These are phyloP conservation scores for Pythium vanterpoolii DNA, from an alignment of 352 stramenopile species.

Conservation along the genomic window DNA sequence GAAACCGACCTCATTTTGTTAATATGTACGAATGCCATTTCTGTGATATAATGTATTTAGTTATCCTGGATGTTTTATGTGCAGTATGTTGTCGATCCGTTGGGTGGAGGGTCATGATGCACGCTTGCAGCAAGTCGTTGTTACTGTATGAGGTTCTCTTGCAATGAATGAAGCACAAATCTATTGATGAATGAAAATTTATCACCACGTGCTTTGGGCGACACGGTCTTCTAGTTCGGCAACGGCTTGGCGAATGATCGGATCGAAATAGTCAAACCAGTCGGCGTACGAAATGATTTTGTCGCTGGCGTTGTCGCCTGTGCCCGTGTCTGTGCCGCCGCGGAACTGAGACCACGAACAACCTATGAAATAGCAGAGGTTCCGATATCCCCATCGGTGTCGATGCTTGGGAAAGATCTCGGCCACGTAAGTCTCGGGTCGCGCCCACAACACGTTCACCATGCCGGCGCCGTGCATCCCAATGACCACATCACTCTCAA, in stretches of 20 bases:
- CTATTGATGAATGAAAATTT: no score
- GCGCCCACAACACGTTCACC: conserved; percentile 69
- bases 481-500: conserved; percentile 74
- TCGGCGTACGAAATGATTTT: conserved; percentile 49
- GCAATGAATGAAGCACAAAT: no score
- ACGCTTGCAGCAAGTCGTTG: no score
- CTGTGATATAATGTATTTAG: no score
- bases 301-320: conserved; percentile 39
- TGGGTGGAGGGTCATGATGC: no score
- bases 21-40: no score
- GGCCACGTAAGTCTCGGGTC: conserved; percentile 47
- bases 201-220: neutral
- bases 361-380: conserved; percentile 70
- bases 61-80: no score
- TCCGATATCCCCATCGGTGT: conserved; percentile 67
- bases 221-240: neutral
- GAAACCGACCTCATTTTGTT: no score
- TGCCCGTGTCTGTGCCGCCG: conserved; percentile 30
- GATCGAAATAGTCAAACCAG: conserved; percentile 53
- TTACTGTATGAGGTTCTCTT: no score
- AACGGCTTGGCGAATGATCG: conserved; percentile 23
- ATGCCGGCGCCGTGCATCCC: conserved; percentile 81
- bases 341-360: conserved; percentile 56
- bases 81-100: no score
- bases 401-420: conserved; percentile 70